Percentiles rank a stretch among this genome's conserved stretches.
Conservation (phyloP, 768 basidiomycete species). For the Mycena chlorophos region DNA sequence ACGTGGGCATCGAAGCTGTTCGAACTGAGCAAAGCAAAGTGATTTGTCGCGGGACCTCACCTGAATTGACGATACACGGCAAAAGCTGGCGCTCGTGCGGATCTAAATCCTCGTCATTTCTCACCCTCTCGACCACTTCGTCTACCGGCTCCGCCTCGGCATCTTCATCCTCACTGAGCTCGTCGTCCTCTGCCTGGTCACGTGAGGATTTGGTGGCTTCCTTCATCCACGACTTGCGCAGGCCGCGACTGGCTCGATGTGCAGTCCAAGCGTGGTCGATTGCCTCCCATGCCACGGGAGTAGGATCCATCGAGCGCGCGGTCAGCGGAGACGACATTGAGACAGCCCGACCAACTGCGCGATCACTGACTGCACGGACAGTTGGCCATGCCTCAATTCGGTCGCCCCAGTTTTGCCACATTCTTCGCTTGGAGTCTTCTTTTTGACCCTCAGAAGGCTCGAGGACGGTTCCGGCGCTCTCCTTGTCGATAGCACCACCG, state of each 20-base stretch:
- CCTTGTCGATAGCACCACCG: constrained; percentile 61
- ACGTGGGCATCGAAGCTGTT: constrained; percentile 72
- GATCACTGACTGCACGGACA: constrained; percentile 73
- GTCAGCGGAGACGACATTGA: constrained; percentile 20
- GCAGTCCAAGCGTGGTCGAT: constrained; percentile 67
- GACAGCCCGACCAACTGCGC: constrained; percentile 68
- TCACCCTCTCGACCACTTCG: constrained; percentile 75
- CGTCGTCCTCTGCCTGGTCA: constrained; percentile 36
- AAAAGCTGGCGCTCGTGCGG: constrained; percentile 79
- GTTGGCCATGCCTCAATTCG: constrained; percentile 67
- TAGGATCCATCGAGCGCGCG: constrained; percentile 48
- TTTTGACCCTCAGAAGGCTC: constrained; percentile 5
- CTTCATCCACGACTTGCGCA: constrained; percentile 63
- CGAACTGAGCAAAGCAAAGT: constrained; percentile 13
- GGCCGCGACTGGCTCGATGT: constrained; percentile 48
- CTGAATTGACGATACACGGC: constrained; percentile 82
- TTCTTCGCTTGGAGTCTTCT: too few relatives aligned
- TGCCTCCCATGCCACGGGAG: constrained; percentile 64
- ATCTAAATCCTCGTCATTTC: constrained; percentile 73
- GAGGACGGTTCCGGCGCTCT: constrained; percentile 28
- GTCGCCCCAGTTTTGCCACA: constrained; percentile 72
- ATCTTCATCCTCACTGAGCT: constrained; percentile 38
- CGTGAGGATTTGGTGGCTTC: constrained; percentile 40
- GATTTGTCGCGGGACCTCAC: constrained; percentile 37
- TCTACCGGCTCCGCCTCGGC: constrained; percentile 58